phyloP scores from a whole-genome alignment of 2,329 filamentous ascomycete species.

The Ophiocordyceps australis region DNA sequence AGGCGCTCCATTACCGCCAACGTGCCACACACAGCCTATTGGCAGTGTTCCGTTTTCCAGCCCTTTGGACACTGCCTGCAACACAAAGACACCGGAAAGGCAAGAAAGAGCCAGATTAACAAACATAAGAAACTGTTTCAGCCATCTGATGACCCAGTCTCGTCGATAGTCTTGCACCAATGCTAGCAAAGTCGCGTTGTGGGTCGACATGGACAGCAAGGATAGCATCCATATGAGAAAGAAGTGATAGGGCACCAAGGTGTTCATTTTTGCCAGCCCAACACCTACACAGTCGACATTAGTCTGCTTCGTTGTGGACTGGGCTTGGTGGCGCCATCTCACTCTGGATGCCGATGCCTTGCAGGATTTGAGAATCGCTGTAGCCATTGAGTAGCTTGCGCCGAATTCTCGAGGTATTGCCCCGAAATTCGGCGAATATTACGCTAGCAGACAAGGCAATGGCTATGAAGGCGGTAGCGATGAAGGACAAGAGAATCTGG shows the following conservation, averaged over 20 bases:
- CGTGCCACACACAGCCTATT: conserved; percentile 41
- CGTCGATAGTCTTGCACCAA: conserved; percentile 47
- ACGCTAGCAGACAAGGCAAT: conserved; percentile 36
- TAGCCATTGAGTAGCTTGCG: conserved; percentile 48
- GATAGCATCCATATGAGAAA: conserved; percentile 55
- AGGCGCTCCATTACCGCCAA: conserved; percentile 15
- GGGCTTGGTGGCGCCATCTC: conserved; percentile 1
- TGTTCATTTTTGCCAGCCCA: conserved; percentile 38
- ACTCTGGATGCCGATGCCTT: conserved; percentile 49
- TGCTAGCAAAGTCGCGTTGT: conserved; percentile 45
- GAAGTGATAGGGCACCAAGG: conserved; percentile 49
- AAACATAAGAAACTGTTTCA: conserved; percentile 48
- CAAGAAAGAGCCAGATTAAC: conserved; percentile 41
- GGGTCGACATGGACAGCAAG: conserved; percentile 44
- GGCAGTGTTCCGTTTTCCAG: conserved; percentile 34
- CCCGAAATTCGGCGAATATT: conserved; percentile 32
- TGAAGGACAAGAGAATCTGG: conserved; percentile 45
- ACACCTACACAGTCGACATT: conserved; percentile 13
- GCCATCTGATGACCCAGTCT: conserved; percentile 48
- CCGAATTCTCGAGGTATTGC: conserved; percentile 30
- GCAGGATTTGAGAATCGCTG: conserved; percentile 51
- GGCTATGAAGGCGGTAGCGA: conserved; percentile 41
- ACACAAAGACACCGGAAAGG: conserved; percentile 35
- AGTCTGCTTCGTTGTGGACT: neutral
- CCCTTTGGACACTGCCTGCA: conserved; percentile 32